Evolutionary conservation across 2,329 filamentous ascomycete species (phyloP), one percentile per base, ranked within the genome.

Genomic region (Calcarisporium arbuscula): DNA sequence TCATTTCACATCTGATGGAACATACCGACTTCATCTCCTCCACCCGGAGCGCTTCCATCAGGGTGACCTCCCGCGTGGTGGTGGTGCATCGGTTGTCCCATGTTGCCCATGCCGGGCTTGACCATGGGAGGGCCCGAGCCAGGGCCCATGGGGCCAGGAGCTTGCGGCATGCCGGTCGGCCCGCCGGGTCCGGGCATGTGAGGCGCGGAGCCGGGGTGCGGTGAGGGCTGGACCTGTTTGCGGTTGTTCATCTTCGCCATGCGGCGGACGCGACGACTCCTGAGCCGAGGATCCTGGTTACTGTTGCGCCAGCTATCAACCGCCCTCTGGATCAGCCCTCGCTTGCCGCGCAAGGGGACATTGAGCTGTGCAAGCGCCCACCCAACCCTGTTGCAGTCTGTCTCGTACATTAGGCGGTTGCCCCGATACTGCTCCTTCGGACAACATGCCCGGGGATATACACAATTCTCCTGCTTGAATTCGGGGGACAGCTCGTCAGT

Each of bases 221-320:
- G 64, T 46, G 72, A 69, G 44, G 69, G 62, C 50, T 74, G 73
- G 46, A 80, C 75, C 64, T 92, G 72, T 64, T 92, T 90, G 56
- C 90, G 80, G 53, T 77, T 89, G 64, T 82, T 92, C 65, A 95
- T 86, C 72, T 98, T 98, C 36, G 89, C 89, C 85, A 94, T 92
- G 46, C 92, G 80, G 47, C 92, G 80, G 38, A 98, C 92, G 50
- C 92, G 76, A 58, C 92, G 76, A 62, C 90, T 96, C 56, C 92
- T 79, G 54, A 96, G 69, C 48, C 89, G 77, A 32, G 87, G 86
- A 52, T 98, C 92, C 65, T 94, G 88, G 64, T 96, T 96, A 73
- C 90, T 96, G 68, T 98, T 98, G 43, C 92, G 77, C 92, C 92
- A 96, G 67, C 89, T 95, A 62, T 98, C 92, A 28, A 98, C 92